Conservation (phyloP, 306 rosid genomes). For the Luffa acutangula region DNA sequence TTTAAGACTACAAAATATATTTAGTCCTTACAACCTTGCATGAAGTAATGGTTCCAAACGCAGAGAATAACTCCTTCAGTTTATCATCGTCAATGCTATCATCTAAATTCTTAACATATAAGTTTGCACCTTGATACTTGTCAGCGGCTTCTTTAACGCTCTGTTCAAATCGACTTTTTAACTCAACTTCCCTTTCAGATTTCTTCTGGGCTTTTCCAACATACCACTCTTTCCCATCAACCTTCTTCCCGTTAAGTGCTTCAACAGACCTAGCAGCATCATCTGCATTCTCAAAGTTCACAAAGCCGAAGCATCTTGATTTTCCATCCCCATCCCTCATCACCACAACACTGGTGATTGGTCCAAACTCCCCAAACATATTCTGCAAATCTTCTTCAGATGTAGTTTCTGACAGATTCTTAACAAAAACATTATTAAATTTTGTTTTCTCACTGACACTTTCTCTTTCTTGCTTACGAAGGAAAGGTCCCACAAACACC, state of each 20-base stretch:
- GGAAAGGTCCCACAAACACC: constrained; percentile 96
- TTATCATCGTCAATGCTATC: constrained; percentile 65
- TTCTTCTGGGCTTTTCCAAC: constrained; percentile 96
- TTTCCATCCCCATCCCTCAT: constrained; percentile 96
- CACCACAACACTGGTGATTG: constrained; percentile 72
- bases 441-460: constrained; percentile 35
- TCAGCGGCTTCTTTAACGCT: constrained; percentile 88
- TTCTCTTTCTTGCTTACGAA: constrained; percentile 96
- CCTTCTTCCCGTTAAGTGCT: constrained; percentile 59
- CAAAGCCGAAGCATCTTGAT: constrained; percentile 92
- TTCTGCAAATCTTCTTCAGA: constrained; percentile 73
- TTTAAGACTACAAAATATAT: not conserved
- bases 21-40: constrained; percentile 52
- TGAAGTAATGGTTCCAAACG: constrained; percentile 70
- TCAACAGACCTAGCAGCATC: constrained; percentile 83
- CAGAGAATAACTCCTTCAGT: constrained; percentile 66
- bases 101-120: constrained; percentile 76
- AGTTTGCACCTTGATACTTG: constrained; percentile 85
- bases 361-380: constrained; percentile 65
- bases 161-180: constrained; percentile 68
- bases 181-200: constrained; percentile 78
- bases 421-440: constrained; percentile 82
- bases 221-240: constrained; percentile 81
- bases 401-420: constrained; percentile 71
- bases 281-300: constrained; percentile 77